These are phyloP conservation scores for Saposhnikovia divaricata DNA, from an alignment of 129 eudicot species.

Conservation along the genomic window DNA sequence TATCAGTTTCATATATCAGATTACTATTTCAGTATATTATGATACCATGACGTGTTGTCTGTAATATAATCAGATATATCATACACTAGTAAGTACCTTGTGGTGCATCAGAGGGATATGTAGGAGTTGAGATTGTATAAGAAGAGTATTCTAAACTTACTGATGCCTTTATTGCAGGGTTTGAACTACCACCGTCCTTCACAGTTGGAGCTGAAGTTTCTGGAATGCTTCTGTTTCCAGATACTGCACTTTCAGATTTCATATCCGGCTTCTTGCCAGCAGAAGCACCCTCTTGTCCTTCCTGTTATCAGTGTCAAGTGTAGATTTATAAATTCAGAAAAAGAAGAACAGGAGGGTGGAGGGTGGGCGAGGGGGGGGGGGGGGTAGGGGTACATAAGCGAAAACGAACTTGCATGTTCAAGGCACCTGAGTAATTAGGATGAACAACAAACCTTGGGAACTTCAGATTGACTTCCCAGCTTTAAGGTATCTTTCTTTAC, in stretches of 20 bases:
- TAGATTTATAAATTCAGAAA: no score
- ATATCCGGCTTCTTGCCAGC: slow-evolving; percentile 30
- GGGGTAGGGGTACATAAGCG: neutral
- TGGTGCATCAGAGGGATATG: neutral
- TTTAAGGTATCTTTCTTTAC: slow-evolving; percentile 32
- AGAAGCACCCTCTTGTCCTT: slow-evolving; percentile 21
- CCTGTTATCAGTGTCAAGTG: neutral
- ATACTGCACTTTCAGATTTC: slow-evolving; percentile 35
- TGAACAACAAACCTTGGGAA: slow-evolving; percentile 44
- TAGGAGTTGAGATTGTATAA: neutral
- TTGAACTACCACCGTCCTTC: slow-evolving; percentile 32
- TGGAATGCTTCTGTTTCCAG: slow-evolving; percentile 32
- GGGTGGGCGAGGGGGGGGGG: neutral
- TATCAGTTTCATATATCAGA: neutral
- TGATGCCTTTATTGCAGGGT: slow-evolving; percentile 50
- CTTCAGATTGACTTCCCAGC: slow-evolving; percentile 37
- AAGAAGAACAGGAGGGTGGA: neutral
- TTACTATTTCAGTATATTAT: neutral
- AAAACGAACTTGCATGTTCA: neutral
- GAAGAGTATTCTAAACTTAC: slow-evolving; percentile 28
- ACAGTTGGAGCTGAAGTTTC: slow-evolving; percentile 23
- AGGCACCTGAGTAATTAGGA: neutral
- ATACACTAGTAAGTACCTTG: neutral
- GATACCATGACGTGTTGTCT: neutral
- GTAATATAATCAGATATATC: neutral